Base-by-base conservation (phyloP, 345 rosid genomes). In the Alliaria petiolata region DNA sequence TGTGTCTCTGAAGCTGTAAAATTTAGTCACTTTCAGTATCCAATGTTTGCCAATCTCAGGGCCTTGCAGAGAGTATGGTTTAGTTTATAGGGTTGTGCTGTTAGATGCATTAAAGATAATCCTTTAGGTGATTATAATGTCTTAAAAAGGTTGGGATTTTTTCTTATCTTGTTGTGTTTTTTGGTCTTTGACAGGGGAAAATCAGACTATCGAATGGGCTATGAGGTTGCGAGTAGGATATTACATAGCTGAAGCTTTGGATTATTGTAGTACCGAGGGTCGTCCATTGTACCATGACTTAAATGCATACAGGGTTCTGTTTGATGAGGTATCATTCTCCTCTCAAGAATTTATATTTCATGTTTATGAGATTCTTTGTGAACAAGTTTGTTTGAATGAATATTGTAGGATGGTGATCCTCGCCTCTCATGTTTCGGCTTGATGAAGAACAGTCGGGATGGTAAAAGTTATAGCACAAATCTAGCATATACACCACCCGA, bases 401-500 rank as follows among this genome's bases (percentile, higher is more conserved):
- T 52, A 16, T 76, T 73, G 67, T 80, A 95, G 99, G 89, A 89
- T 82, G 96, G 96, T 59, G 99, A 95, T 85, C 96, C 99, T 19
- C 87, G 95, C 38, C 97, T 95, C 74, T 95, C 99, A 12, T 88
- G 99, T 84, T 95, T 95, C 53, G 99, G 99, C 40, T 83, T 95
- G 80, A 95, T 92, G 96, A 95, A 92, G 82, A 88, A 92, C 74
- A 88, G 98, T 66, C 73, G 90, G 70, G 98, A 92, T 80, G 98
- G 98, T 75, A 87, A 84, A 86, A 90, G 99, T 74, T 95, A 87
- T 54, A 95, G 98, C 72, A 95, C 97, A 31, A 92, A 92, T 79
- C 83, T 95, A 61, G 97, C 98, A 31, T 95, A 95, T 61, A 88
- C 92, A 16, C 99, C 98, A 57, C 99, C 99, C 0, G 99, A 95